Evolutionary conservation across 495 filamentous ascomycete genomes (phyloP), one percentile per base, ranked within the genome.

Genomic region (Halenospora varia): DNA sequence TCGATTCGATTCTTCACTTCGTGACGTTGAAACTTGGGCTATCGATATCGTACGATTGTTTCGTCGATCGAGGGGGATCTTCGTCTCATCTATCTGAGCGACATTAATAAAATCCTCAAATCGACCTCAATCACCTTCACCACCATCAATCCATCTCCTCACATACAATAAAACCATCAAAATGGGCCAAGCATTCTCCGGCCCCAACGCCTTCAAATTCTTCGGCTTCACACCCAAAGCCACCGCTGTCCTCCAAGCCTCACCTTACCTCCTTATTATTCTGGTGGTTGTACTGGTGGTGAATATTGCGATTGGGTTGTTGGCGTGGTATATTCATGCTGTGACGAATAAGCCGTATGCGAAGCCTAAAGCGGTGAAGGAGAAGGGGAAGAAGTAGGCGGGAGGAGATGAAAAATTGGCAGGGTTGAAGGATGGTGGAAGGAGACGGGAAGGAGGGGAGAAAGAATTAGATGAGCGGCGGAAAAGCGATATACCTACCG

Each of bases 201-300:
- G 63, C 1, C 63, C 63, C 23, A 58, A 66, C 47, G 63, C 63
- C 60, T 66, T 66, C 55, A 61, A 66, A 23, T 65, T 62, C 55
- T 59, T 65, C 48, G 51, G 51, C 51, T 63, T 66, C 57, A 66
- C 63, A 39, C 53, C 53, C 6, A 50, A 54, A 50, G 63, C 63
- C 23, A 62, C 60, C 2, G 60, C 56, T 3, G 63, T 66, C 13
- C 53, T 66, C 1, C 60, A 61, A 35, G 48, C 53, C 1, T 45
- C 53, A 15, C 63, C 63, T 0, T 48, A 62, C 50, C 57, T 66
- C 23, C 55, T 66, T 45, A 51, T 60, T 11, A 49, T 53, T 19
- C 40, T 66, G 0, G 9, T 66, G 1, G 23, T 61, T 19, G 59
- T 62, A 11, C 35, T 66, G 2, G 23, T 55, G 11, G 17, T 24